Base-by-base conservation (phyloP, 2,329 filamentous ascomycete genomes). In the Lecanicillium sp. region DNA sequence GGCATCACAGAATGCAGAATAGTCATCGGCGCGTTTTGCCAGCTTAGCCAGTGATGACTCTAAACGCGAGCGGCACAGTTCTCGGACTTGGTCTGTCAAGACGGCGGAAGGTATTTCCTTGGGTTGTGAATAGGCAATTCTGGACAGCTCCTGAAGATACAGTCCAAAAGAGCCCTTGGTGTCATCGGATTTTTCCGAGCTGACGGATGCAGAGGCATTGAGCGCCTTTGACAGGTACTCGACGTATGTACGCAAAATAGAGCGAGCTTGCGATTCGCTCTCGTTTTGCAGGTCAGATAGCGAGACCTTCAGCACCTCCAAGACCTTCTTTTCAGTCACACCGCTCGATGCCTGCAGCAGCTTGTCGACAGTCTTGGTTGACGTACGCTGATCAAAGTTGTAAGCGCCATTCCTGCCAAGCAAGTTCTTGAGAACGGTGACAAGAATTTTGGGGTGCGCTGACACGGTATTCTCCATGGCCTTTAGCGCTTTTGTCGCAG, bases 331-430 rank as follows among this genome's bases (percentile, higher is more conserved):
- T 16, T 80, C 67, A 25, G 80, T 75, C 15, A 71, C 58, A 4
- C 67, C 60, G 17, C 74, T 73, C 8, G 77, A 72, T 31, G 72
- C 70, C 37, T 78, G 70, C 4, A 94, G 61, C 3, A 92, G 67
- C 45, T 75, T 81, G 49, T 94, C 86, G 2, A 95, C 65, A 0
- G 86, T 90, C 61, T 90, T 94, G 2, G 82, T 83, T 56, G 84
- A 92, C 1, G 89, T 94, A 41, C 83, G 70, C 46, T 85, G 80
- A 54, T 96, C 92, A 52, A 96, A 92, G 53, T 83, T 85, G 48
- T 86, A 78, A 2, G 73, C 73, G 2, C 85, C 85, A 43, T 80
- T 67, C 36, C 78, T 75, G 28, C 77, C 75, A 31, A 92, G 71
- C n/a, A 95, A 64, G 17, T 76, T 75, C 29, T 71, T 68, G 11